Base-by-base conservation (phyloP, 495 filamentous ascomycete species). In the Tetracladium marchalianum region DNA sequence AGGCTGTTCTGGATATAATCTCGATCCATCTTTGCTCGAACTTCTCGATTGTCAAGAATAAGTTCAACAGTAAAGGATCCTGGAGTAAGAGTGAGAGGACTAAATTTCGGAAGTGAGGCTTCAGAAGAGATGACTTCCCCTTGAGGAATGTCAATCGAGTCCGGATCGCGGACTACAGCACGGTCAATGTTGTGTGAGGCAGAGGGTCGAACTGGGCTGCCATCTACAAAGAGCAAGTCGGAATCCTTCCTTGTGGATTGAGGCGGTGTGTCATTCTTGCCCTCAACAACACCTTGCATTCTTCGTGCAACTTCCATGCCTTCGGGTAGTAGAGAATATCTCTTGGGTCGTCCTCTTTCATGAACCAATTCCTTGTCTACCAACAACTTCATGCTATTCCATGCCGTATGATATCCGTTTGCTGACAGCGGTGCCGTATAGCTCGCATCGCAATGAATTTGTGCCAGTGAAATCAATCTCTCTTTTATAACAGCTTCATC, bases 371-470 rank as follows among this genome's bases (percentile, higher is more conserved):
- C 85, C 61, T 90, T 89, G 22, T 78, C 67, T 1, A 80, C 53
- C 22, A 92, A 65, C 0, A 81, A 85, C 54, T 86, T 89, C 77
- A 93, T 93, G 0, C 84, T 86, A 56, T 73, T 81, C 87, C 87
- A 93, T 0, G 86, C 87, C 1, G 85, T 92, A 52, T 86, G 87
- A 56, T 73, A 84, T 52, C 77, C 84, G 5, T 67, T 80, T 2
- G 82, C 66, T 41, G 88, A 80, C 9, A 66, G 63, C 5, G 84
- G 81, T 1, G 75, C 77, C 0, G 76, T 83, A 56, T 88, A 90
- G 0, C 84, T 88, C 5, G 80, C 64, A 58, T 90, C 84, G 53
- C 81, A 88, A 60, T 81, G 69, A 15, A 75, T 75, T 55, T 90
- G 81, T 11, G 86, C 86, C 4, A 66, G 66, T 43, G 81, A 80